Evolutionary conservation across 805 yeast species (phyloP).

Genomic region (Teunomyces kruisii): DNA sequence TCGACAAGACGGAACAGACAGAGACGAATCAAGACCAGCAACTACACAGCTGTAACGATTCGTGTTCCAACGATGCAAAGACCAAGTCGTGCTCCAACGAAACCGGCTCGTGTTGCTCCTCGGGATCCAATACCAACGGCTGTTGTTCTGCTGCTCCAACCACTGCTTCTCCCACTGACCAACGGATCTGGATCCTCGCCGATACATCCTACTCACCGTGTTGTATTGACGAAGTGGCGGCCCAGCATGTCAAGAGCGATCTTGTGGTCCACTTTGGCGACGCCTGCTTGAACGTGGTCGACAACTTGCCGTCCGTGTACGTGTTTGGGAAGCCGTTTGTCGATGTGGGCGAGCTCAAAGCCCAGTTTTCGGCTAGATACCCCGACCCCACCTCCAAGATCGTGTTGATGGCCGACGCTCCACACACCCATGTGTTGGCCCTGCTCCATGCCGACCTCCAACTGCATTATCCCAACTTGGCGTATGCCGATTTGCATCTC

Average conservation of each 20-base stretch:
- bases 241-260: constrained; percentile 86
- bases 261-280: constrained; percentile 91
- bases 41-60: too few relatives aligned
- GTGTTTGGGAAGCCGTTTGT: constrained; percentile 71
- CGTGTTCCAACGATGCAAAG: too few relatives aligned
- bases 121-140: too few relatives aligned
- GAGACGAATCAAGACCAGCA: too few relatives aligned
- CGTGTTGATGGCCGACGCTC: constrained; percentile 73
- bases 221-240: constrained; percentile 96
- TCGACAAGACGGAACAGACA: not conserved
- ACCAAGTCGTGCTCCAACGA: too few relatives aligned
- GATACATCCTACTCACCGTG: constrained; percentile 96
- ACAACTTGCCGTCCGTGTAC: constrained; percentile 70
- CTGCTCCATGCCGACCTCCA: constrained; percentile 36
- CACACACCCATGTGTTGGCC: constrained; percentile 50
- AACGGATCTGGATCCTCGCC: constrained; percentile 71
- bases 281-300: constrained; percentile 83
- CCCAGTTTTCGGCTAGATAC: constrained; percentile 43
- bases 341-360: constrained; percentile 39
- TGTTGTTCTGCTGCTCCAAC: not conserved
- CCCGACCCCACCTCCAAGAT: constrained; percentile 38
- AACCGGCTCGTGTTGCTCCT: too few relatives aligned
- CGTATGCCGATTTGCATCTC: constrained; percentile 33
- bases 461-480: constrained; percentile 28
- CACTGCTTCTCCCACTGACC: not conserved